Conservation (phyloP, 108 stramenopile genomes). For the Fistulifera pelliculosa region DNA sequence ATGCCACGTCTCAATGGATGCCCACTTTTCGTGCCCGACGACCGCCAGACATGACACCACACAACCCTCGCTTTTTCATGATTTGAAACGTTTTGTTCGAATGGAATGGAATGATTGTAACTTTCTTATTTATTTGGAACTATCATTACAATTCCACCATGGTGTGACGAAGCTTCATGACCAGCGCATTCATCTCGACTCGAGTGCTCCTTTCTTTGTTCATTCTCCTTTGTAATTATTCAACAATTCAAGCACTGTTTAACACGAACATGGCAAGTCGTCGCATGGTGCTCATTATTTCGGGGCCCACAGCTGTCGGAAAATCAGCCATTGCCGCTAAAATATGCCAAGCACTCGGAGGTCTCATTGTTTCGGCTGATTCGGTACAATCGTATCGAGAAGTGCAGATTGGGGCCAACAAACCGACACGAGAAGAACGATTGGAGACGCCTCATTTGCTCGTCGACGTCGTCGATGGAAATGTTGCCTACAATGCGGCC, state of each 20-base stretch:
- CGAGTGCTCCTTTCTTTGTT: no score
- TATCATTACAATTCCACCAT: no score
- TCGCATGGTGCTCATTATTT: conserved; percentile 56
- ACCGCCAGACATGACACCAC: no score
- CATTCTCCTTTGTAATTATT: no score
- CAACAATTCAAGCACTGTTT: neutral
- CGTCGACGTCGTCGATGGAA: conserved; percentile 68
- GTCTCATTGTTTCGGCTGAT: conserved; percentile 83
- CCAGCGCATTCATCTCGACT: no score
- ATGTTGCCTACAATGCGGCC: conserved; percentile 73
- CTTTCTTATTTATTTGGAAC: no score
- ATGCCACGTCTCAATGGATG: no score
- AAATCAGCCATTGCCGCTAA: conserved; percentile 82
- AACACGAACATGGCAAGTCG: neutral
- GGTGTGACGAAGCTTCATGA: no score
- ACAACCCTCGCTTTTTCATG: no score
- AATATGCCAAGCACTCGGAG: conserved; percentile 41
- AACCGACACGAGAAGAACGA: conserved; percentile 78
- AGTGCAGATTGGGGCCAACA: conserved; percentile 91
- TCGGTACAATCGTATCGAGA: conserved; percentile 89
- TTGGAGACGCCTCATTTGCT: conserved; percentile 80
- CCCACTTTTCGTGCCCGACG: no score
- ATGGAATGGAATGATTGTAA: no score
- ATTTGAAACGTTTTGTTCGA: no score
- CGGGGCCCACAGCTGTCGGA: conserved; percentile 90